These are phyloP conservation scores for Calonectria leucothoes DNA, from an alignment of 2,329 filamentous ascomycete species.

Conservation along the genomic window DNA sequence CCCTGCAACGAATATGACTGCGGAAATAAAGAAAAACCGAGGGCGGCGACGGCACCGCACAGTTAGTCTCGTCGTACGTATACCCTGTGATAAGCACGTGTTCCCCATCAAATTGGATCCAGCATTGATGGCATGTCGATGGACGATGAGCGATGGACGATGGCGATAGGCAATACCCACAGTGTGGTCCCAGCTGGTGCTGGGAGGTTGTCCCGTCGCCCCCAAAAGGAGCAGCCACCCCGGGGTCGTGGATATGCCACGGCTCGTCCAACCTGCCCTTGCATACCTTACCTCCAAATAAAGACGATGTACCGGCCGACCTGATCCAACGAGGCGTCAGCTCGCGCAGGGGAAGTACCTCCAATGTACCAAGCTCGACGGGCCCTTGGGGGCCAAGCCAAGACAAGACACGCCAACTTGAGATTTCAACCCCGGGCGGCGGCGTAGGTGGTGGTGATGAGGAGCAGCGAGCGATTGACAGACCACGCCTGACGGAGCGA, in stretches of 20 bases:
- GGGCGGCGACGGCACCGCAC: neutral
- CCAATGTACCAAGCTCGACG: neutral
- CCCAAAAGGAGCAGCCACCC: slow-evolving; percentile 18
- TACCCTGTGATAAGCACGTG: slow-evolving; percentile 18
- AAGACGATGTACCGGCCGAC: slow-evolving; percentile 7
- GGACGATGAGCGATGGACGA: slow-evolving; percentile 22
- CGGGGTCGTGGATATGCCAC: slow-evolving; percentile 3
- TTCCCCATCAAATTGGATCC: slow-evolving; percentile 19
- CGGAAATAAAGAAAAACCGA: neutral
- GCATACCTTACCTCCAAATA: slow-evolving; percentile 21
- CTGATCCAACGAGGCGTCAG: slow-evolving; percentile 17
- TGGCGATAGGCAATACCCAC: slow-evolving; percentile 22
- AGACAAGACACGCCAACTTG: neutral
- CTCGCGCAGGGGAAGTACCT: slow-evolving; percentile 12
- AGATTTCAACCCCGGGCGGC: neutral
- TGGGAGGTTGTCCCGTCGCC: slow-evolving; percentile 4
- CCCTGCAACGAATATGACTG: slow-evolving; percentile 12
- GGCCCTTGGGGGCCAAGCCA: slow-evolving; percentile 19
- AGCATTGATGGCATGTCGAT: slow-evolving; percentile 25
- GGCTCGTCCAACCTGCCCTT: slow-evolving; percentile 19
- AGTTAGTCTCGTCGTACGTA: neutral
- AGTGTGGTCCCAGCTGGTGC: slow-evolving; percentile 10
- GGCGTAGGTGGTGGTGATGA: neutral
- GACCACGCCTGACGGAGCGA: neutral
- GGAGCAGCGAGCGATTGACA: slow-evolving; percentile 1